A percentile compares a stretch with the other conserved stretches of the same genome.
These are phyloP conservation scores for Plectranthus barbatus DNA, from an alignment of 257 asterid genomes.

Conservation along the genomic window DNA sequence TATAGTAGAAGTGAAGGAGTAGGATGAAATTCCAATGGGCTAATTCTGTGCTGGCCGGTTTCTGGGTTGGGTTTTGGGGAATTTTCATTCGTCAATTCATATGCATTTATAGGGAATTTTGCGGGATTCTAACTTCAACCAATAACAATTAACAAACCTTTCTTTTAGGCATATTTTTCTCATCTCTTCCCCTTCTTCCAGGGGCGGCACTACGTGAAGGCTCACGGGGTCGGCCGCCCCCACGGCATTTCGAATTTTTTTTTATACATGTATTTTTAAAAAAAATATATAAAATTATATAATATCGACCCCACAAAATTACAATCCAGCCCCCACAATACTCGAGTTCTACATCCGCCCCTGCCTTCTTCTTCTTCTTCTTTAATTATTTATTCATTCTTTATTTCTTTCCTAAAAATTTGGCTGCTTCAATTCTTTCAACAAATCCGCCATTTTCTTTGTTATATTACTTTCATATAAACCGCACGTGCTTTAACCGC, in stretches of 20 bases:
- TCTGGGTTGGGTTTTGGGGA: constrained; percentile 25
- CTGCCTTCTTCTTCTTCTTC: no score
- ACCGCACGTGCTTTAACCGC: neutral
- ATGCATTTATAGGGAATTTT: constrained; percentile 11
- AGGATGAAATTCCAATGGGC: constrained; percentile 21
- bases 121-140: constrained; percentile 36
- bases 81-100: constrained; percentile 10
- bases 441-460: neutral
- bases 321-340: no score
- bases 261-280: no score
- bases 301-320: no score
- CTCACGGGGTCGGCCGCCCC: no score
- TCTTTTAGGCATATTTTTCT: constrained; percentile 41
- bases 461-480: neutral
- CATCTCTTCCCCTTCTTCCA: constrained; percentile 13
- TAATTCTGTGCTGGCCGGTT: constrained; percentile 17
- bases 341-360: no score
- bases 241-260: no score
- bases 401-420: no score
- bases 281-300: no score
- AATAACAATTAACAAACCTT: constrained; percentile 29
- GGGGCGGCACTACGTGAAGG: no score
- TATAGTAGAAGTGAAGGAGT: neutral
- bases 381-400: no score
- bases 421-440: no score